Conservation (phyloP, 2,329 filamentous ascomycete species). For the Domatiomyces catenatus region DNA sequence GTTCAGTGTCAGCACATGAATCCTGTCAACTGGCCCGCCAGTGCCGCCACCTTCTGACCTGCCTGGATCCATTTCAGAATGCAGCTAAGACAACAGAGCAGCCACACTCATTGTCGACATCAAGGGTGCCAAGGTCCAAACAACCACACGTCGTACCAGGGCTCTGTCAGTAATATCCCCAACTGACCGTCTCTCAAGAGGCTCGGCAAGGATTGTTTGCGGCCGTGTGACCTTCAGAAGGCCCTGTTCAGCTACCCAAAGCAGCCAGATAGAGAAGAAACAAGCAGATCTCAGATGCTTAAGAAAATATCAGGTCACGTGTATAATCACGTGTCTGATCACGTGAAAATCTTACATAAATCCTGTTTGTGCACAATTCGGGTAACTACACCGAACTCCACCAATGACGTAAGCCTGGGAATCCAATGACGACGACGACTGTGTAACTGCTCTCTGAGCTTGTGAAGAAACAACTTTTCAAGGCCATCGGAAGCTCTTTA, state of each 20-base stretch:
- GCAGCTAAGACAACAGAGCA: neutral
- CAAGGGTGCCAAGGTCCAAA: neutral
- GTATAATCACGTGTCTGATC: no score
- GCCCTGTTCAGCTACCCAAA: neutral
- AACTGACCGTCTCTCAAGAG: neutral
- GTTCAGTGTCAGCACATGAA: conserved; percentile 79
- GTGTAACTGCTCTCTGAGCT: no score
- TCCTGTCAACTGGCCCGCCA: neutral
- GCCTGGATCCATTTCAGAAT: neutral
- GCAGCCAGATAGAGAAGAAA: neutral
- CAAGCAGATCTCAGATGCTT: neutral
- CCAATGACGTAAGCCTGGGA: neutral
- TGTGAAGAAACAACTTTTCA: neutral
- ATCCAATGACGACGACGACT: neutral
- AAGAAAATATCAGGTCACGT: neutral
- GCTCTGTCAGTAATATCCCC: neutral
- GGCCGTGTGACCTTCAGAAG: no score
- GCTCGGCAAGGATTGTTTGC: neutral
- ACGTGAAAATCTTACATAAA: no score
- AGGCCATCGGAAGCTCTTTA: neutral
- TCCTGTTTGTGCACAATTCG: neutral
- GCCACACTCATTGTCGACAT: neutral
- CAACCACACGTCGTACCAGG: neutral
- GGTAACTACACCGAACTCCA: neutral
- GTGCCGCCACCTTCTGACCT: neutral